Evolutionary conservation across 2,329 filamentous ascomycete species (phyloP).

Genomic region (Leptosphaerulina australis): DNA sequence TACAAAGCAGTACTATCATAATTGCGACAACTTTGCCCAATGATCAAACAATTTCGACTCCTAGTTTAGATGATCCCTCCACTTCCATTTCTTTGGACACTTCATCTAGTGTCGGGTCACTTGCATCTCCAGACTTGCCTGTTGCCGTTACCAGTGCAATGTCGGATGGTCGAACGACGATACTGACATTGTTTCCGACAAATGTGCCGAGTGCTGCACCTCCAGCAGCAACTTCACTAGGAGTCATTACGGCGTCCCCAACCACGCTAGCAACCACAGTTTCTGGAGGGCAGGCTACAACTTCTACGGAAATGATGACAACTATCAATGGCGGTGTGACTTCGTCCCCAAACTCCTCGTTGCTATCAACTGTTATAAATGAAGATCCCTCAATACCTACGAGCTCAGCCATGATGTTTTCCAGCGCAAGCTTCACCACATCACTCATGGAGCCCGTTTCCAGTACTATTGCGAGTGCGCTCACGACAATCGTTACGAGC

Average conservation of each 20-base stretch:
- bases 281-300: neutral
- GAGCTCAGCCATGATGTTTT: neutral
- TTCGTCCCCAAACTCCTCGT: neutral
- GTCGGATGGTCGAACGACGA: constrained; percentile 1
- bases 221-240: neutral
- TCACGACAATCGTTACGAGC: neutral
- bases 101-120: neutral
- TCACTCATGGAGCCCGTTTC: constrained; percentile 6
- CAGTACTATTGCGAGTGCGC: neutral
- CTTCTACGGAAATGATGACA: neutral
- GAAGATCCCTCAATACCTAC: neutral
- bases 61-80: neutral
- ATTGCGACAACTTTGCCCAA: neutral
- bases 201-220: neutral
- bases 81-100: neutral
- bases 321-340: neutral
- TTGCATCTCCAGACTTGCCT: neutral
- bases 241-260: neutral
- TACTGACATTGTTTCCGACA: neutral
- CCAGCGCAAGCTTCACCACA: constrained; percentile 13
- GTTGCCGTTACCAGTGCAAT: constrained; percentile 5
- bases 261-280: neutral
- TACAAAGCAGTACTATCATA: neutral
- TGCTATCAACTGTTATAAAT: neutral
- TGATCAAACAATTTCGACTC: neutral